Evolutionary conservation across 2,329 filamentous ascomycete genomes (phyloP).

Genomic region (Bipolaris oryzae): DNA sequence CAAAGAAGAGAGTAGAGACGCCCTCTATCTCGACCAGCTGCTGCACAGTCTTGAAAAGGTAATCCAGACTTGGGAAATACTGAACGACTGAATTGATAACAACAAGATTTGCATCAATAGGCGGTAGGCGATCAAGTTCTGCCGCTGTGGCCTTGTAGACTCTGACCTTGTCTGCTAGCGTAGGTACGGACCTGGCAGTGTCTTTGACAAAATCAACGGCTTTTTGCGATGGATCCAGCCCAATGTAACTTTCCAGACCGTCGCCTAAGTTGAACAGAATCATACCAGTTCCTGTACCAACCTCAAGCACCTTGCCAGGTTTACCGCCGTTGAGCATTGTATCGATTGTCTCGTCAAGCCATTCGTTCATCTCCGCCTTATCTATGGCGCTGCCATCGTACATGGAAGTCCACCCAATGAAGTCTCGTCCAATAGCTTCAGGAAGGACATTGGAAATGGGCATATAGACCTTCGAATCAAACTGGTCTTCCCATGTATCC

Average conservation of each 20-base stretch:
- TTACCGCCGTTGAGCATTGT: constrained; percentile 3
- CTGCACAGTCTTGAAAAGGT: constrained; percentile 8
- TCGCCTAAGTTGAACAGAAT: constrained; percentile 16
- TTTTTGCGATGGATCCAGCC: constrained; percentile 5
- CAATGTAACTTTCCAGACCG: constrained; percentile 6
- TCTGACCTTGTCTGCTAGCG: neutral
- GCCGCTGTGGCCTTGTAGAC: neutral
- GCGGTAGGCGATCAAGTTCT: neutral
- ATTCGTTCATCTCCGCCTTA: constrained; percentile 18
- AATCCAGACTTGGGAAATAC: constrained; percentile 17
- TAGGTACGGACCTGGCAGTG: constrained; percentile 1
- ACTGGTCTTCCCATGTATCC: constrained; percentile 12
- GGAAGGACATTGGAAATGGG: neutral
- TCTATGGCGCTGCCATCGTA: constrained; percentile 13
- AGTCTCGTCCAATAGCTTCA: constrained; percentile 12
- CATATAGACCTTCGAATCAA: constrained; percentile 7
- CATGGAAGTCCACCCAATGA: constrained; percentile 19
- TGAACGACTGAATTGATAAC: constrained; percentile 16
- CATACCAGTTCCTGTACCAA: constrained; percentile 17
- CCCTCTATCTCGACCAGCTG: neutral
- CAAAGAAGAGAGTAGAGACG: constrained; percentile 2
- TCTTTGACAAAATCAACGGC: constrained; percentile 10
- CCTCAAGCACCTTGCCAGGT: constrained; percentile 8
- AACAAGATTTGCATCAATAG: neutral
- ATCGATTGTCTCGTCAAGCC: constrained; percentile 16